phyloP scores from a whole-genome alignment of 1,139 yeast genomes.

The Cylindricascospora bacillispora region DNA sequence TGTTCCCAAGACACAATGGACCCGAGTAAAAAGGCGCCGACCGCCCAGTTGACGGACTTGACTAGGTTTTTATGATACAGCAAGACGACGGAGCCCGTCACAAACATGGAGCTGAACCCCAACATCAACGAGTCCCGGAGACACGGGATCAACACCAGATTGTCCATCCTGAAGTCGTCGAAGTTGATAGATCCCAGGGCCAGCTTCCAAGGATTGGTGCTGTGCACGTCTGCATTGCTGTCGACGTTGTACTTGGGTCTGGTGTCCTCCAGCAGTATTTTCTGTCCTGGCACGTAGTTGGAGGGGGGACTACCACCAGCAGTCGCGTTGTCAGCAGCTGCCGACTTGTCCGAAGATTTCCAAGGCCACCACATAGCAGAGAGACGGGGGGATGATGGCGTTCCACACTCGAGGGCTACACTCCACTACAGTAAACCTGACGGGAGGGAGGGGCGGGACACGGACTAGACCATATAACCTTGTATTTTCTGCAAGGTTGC shows the following conservation, averaged over 20 bases:
- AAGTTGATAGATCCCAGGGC: conserved; percentile 25
- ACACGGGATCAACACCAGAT: conserved; percentile 64
- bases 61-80: conserved; percentile 50
- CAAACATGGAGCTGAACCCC: conserved; percentile 78
- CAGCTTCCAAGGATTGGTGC: conserved; percentile 18
- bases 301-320: no score
- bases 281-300: conserved; percentile 24
- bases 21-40: conserved; percentile 71
- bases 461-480: no score
- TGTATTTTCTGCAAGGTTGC: no score
- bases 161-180: conserved; percentile 45
- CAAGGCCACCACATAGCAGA: no score
- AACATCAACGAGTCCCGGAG: conserved; percentile 80
- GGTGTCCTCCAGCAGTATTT: conserved; percentile 29
- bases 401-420: no score
- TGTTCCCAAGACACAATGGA: conserved; percentile 87
- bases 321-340: no score
- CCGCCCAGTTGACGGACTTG: conserved; percentile 68
- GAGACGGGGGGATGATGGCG: no score
- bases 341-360: no score
- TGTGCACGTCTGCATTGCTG: conserved; percentile 11
- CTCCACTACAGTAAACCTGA: no score
- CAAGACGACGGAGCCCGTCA: conserved; percentile 60
- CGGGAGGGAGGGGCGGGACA: no score
- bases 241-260: conserved; percentile 27